These are phyloP conservation scores for Gaertneriomyces sp. DNA, from an alignment of 192 early-diverging fungal species.

Conservation along the genomic window DNA sequence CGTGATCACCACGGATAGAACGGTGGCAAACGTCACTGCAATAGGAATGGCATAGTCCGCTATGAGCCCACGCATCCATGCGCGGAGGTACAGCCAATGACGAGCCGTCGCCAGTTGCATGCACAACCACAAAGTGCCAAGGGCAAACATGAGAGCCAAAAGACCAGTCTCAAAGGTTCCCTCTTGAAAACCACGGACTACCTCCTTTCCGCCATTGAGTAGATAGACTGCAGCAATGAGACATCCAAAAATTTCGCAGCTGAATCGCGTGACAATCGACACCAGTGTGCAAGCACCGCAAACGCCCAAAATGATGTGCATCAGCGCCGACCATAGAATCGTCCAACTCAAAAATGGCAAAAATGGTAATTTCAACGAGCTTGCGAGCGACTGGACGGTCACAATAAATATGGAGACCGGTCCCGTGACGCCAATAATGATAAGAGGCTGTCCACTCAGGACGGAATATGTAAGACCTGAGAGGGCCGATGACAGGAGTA, in stretches of 20 bases:
- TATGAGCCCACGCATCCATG: conserved; percentile 5
- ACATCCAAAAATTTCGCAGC: conserved; percentile 26
- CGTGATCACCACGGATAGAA: conserved; percentile 10
- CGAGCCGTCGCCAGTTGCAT: conserved; percentile 11
- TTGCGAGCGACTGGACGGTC: conserved; percentile 10
- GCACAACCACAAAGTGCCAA: conserved; percentile 9
- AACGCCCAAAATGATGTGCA: conserved; percentile 23
- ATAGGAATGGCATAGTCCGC: conserved; percentile 24
- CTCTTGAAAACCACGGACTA: conserved; percentile 12
- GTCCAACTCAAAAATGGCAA: conserved; percentile 21
- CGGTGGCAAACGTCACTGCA: conserved; percentile 20
- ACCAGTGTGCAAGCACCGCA: conserved; percentile 12
- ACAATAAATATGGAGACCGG: conserved; percentile 16
- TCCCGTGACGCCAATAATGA: conserved; percentile 30
- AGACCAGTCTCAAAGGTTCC: conserved; percentile 9
- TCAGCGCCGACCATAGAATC: conserved; percentile 17
- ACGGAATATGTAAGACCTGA: conserved; percentile 14
- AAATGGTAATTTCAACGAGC: conserved; percentile 3
- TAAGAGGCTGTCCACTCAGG: conserved; percentile 24
- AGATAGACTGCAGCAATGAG: conserved; percentile 26
- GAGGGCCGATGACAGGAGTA: conserved; percentile 18
- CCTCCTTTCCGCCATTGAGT: conserved; percentile 12
- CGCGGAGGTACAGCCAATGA: not conserved
- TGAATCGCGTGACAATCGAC: conserved; percentile 14
- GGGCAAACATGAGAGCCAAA: conserved; percentile 9